These are phyloP conservation scores for Myxozyma vanderwaltii DNA, from an alignment of 805 yeast genomes.

Conservation along the genomic window DNA sequence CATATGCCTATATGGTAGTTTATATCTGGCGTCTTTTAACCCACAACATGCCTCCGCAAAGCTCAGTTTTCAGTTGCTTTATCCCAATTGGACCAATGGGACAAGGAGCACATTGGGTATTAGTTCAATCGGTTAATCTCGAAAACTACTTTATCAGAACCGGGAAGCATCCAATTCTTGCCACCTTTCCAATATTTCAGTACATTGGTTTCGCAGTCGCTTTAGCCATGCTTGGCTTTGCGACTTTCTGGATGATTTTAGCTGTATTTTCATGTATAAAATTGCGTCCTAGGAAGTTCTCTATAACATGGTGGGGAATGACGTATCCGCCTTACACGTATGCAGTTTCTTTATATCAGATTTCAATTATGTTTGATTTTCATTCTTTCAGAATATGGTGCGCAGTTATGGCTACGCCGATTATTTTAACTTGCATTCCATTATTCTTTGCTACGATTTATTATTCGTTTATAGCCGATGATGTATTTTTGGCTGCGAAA, in stretches of 20 bases:
- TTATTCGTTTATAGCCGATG: background rate
- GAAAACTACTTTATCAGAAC: background rate
- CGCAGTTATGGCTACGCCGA: background rate
- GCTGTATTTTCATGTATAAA: background rate
- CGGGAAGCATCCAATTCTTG: background rate
- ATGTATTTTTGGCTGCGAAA: background rate
- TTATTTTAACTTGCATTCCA: background rate
- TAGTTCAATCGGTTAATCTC: background rate
- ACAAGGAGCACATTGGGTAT: conserved; percentile 2
- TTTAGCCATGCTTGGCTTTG: conserved; percentile 5
- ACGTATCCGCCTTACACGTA: conserved; percentile 1
- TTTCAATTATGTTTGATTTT: background rate
- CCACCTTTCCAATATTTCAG: conserved; percentile 34
- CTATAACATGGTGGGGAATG: conserved; percentile 8
- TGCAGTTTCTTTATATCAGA: conserved; percentile 1
- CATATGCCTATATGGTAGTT: conserved; percentile 1
- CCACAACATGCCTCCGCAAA: background rate
- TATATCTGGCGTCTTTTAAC: background rate
- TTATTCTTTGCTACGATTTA: background rate
- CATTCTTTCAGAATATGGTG: background rate
- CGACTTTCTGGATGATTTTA: conserved; percentile 1
- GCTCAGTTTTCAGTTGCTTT: background rate
- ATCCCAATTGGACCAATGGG: conserved; percentile 9
- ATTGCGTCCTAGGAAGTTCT: background rate
- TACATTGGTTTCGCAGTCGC: background rate